Evolutionary conservation across 2,329 filamentous ascomycete species (phyloP).

Genomic region (Hypoxylon sp.): DNA sequence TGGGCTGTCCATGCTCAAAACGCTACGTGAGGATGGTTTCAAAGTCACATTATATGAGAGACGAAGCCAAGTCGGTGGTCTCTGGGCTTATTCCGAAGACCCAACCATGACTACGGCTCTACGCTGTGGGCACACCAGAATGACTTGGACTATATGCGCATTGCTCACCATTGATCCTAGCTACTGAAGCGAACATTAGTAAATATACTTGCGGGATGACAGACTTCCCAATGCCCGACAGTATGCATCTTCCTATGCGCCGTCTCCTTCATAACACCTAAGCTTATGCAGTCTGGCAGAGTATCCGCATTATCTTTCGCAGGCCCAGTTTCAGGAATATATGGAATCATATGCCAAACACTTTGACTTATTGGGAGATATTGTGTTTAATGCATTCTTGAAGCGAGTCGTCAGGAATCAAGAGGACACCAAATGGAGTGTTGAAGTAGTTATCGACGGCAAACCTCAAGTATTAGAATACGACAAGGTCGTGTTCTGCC

Average conservation of each 20-base stretch:
- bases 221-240: slow-evolving; percentile 59
- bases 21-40: slow-evolving; percentile 60
- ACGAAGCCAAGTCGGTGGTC: slow-evolving; percentile 57
- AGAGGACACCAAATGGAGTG: slow-evolving; percentile 52
- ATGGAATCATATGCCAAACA: slow-evolving; percentile 58
- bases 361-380: slow-evolving; percentile 55
- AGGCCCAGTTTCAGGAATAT: slow-evolving; percentile 54
- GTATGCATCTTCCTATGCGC: slow-evolving; percentile 45
- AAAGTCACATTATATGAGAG: slow-evolving; percentile 57
- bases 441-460: slow-evolving; percentile 51
- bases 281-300: slow-evolving; percentile 36
- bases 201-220: slow-evolving; percentile 57
- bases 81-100: slow-evolving; percentile 60
- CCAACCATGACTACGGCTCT: slow-evolving; percentile 53
- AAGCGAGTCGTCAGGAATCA: slow-evolving; percentile 48
- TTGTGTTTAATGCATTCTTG: slow-evolving; percentile 53
- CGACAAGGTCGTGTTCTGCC: slow-evolving; percentile 56
- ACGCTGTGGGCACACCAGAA: slow-evolving; percentile 44
- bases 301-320: slow-evolving; percentile 48
- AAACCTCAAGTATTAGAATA: slow-evolving; percentile 48
- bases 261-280: too few species aligned
- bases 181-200: slow-evolving; percentile 54
- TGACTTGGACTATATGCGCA: background rate
- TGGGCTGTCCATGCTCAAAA: slow-evolving; percentile 55
- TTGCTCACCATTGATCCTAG: slow-evolving; percentile 36